These are phyloP conservation scores for Sporobolomyces roseus DNA, from an alignment of 768 basidiomycete species.

Conservation along the genomic window DNA sequence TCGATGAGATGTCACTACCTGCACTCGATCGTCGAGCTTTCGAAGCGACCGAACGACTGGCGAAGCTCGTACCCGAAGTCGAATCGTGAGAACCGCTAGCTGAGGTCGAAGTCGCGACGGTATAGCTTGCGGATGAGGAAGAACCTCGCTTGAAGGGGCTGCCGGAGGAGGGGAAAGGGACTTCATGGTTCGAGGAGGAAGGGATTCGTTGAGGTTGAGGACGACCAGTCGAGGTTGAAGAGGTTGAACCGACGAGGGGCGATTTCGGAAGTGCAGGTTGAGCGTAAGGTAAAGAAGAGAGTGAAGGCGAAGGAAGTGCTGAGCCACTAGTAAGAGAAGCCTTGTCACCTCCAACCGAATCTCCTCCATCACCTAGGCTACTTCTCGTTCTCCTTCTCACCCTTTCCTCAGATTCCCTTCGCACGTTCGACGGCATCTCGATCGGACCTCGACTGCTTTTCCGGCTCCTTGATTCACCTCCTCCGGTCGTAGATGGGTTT, in stretches of 20 bases:
- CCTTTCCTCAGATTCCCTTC: constrained; percentile 18
- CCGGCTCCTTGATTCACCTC: constrained; percentile 16
- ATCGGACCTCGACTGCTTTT: constrained; percentile 7
- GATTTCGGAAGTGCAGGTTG: not conserved
- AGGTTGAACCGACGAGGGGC: constrained; percentile 11
- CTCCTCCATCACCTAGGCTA: constrained; percentile 17
- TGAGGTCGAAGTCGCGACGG: constrained; percentile 61
- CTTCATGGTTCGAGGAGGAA: constrained; percentile 7
- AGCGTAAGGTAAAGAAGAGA: too few species aligned
- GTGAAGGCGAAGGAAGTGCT: not conserved
- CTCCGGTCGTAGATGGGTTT: not conserved
- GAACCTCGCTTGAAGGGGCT: constrained; percentile 68
- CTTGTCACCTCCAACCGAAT: not conserved
- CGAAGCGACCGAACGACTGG: constrained; percentile 65
- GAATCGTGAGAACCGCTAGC: constrained; percentile 73
- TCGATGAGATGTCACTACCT: constrained; percentile 75
- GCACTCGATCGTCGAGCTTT: constrained; percentile 74
- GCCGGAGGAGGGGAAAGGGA: constrained; percentile 20
- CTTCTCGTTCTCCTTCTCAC: constrained; percentile 27
- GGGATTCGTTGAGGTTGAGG: constrained; percentile 8
- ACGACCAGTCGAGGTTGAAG: constrained; percentile 11
- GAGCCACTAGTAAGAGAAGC: too few species aligned
- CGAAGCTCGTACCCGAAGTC: constrained; percentile 70
- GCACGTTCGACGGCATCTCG: not conserved
- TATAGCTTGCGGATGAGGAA: constrained; percentile 79